phyloP scores from a whole-genome alignment of 2,329 filamentous ascomycete species.

The Emergomyces pasteurianus region DNA sequence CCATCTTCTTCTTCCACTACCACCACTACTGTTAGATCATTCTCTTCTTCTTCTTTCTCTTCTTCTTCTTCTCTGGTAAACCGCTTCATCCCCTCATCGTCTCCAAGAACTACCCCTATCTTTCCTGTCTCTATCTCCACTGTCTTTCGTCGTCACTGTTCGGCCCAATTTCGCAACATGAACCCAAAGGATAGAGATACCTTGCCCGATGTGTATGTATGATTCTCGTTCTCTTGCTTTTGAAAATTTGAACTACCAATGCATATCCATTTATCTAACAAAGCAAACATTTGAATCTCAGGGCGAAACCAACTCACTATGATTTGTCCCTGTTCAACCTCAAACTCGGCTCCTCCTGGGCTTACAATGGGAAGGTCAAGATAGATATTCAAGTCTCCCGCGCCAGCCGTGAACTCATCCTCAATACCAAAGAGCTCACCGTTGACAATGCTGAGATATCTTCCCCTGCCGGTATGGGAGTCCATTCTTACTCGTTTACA shows the following conservation, averaged over 20 bases:
- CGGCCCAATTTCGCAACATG: slow-evolving; percentile 33
- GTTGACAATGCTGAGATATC: slow-evolving; percentile 47
- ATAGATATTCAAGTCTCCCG: slow-evolving; percentile 65
- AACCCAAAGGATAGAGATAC: slow-evolving; percentile 33
- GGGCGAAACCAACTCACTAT: slow-evolving; percentile 78
- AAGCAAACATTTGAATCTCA: slow-evolving; percentile 17
- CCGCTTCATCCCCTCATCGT: not conserved
- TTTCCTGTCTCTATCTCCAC: slow-evolving; percentile 4
- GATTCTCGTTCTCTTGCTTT: not conserved
- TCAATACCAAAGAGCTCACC: slow-evolving; percentile 79
- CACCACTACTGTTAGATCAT: not conserved
- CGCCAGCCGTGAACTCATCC: slow-evolving; percentile 60
- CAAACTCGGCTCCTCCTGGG: slow-evolving; percentile 59
- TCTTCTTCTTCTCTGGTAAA: not conserved
- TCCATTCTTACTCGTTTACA: not conserved
- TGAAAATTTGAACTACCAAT: too few relatives aligned
- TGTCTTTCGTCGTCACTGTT: slow-evolving; percentile 24
- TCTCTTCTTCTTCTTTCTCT: not conserved
- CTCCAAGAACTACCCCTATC: not conserved
- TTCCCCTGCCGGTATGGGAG: slow-evolving; percentile 21
- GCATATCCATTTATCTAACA: not conserved
- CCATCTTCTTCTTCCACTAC: not conserved
- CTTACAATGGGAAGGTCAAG: slow-evolving; percentile 73
- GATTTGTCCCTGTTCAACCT: slow-evolving; percentile 68
- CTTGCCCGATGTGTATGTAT: slow-evolving; percentile 33